phyloP scores from a whole-genome alignment of 2,329 filamentous ascomycete genomes.

The Zalaria sp. region DNA sequence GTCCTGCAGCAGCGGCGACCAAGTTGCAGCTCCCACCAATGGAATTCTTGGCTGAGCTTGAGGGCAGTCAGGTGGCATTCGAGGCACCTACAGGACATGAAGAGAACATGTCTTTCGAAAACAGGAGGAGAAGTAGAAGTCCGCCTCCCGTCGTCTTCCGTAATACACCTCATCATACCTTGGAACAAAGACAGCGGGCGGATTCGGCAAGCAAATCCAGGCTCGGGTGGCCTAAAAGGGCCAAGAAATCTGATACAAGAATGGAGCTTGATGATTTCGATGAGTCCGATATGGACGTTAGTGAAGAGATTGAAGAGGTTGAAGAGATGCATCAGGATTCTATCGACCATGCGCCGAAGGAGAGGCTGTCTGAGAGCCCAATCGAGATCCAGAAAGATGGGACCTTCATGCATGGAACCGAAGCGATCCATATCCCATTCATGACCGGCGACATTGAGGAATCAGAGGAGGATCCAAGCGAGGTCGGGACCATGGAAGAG shows the following conservation, averaged over 20 bases:
- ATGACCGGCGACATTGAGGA: constrained; percentile 9
- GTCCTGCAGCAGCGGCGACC: not conserved
- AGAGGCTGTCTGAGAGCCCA: constrained; percentile 52
- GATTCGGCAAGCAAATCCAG: not conserved
- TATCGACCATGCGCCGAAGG: constrained; percentile 21
- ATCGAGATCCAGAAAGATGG: constrained; percentile 44
- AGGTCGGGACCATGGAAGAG: not conserved
- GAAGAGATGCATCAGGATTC: constrained; percentile 13
- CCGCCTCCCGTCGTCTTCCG: not conserved
- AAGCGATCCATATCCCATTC: constrained; percentile 20
- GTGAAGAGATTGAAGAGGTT: constrained; percentile 26
- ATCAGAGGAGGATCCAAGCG: constrained; percentile 8
- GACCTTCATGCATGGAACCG: constrained; percentile 23
- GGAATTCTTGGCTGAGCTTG: constrained; percentile 21
- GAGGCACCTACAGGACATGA: constrained; percentile 29
- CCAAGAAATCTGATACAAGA: constrained; percentile 45
- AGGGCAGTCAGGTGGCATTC: constrained; percentile 22
- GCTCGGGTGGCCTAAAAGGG: constrained; percentile 17
- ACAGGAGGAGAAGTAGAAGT: not conserved
- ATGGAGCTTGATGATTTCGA: constrained; percentile 60
- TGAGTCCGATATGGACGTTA: constrained; percentile 21
- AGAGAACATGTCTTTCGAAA: constrained; percentile 13
- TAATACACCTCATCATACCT: too few species aligned
- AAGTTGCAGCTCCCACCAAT: constrained; percentile 2
- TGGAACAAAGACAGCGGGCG: too few species aligned